These are phyloP conservation scores for Kodamaea ohmeri DNA, from an alignment of 1,139 yeast genomes.

Conservation along the genomic window DNA sequence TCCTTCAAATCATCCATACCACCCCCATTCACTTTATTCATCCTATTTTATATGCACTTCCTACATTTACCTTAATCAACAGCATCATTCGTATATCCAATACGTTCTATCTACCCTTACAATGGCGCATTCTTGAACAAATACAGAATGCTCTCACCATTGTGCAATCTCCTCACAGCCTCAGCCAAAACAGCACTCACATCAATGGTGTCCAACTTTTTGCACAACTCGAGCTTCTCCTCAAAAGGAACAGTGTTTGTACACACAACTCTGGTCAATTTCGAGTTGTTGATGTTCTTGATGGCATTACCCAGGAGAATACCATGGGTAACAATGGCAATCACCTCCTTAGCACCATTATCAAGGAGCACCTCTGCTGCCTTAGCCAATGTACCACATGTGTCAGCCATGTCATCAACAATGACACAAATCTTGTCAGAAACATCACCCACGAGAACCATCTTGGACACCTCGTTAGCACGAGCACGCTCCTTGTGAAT, in stretches of 20 bases:
- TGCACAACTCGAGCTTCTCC: slow-evolving; percentile 46
- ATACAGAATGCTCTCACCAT: slow-evolving; percentile 80
- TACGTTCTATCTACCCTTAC: too few species aligned
- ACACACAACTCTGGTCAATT: slow-evolving; percentile 62
- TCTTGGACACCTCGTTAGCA: slow-evolving; percentile 72
- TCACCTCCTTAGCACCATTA: slow-evolving; percentile 68
- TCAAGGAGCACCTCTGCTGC: slow-evolving; percentile 65
- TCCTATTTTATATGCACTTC: too few species aligned
- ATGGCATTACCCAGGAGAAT: slow-evolving; percentile 72
- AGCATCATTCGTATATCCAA: too few species aligned
- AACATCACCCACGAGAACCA: slow-evolving; percentile 81
- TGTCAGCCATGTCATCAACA: slow-evolving; percentile 83
- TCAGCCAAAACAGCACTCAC: slow-evolving; percentile 74
- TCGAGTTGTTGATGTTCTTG: slow-evolving; percentile 55
- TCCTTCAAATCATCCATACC: too few species aligned
- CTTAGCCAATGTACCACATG: slow-evolving; percentile 77
- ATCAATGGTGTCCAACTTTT: slow-evolving; percentile 65
- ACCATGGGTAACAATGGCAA: slow-evolving; percentile 79
- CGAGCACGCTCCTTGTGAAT: slow-evolving; percentile 80
- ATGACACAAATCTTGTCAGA: slow-evolving; percentile 64
- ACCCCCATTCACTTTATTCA: too few species aligned
- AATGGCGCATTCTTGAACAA: slow-evolving; percentile 56
- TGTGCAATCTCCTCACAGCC: slow-evolving; percentile 79
- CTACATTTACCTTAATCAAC: too few species aligned
- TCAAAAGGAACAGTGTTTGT: slow-evolving; percentile 75